Percentiles rank a stretch among this genome's conserved stretches.
These are phyloP conservation scores for Buddleja alternifolia DNA, from an alignment of 257 asterid species.

Conservation along the genomic window DNA sequence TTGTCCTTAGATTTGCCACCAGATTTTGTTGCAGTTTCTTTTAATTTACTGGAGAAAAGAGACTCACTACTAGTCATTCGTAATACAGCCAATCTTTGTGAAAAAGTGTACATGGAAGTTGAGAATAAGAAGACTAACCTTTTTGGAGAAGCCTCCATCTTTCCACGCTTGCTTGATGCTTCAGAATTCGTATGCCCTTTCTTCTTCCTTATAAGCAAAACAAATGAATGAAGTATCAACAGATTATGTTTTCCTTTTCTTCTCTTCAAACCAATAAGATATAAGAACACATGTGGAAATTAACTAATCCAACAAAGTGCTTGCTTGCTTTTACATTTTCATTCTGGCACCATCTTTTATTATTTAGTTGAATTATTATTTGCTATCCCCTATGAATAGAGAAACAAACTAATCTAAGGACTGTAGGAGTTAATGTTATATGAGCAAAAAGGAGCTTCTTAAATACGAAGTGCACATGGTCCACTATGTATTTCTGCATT, in stretches of 20 bases:
- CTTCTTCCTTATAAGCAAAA: constrained; percentile 48
- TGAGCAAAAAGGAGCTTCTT: constrained; percentile 21
- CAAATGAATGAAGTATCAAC: constrained; percentile 5
- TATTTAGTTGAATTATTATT: neutral
- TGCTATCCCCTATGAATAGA: neutral
- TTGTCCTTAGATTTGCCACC: constrained; percentile 55
- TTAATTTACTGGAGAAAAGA: constrained; percentile 50
- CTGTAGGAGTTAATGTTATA: neutral
- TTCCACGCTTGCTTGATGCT: constrained; percentile 53
- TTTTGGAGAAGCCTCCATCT: constrained; percentile 53
- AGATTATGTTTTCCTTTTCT: neutral
- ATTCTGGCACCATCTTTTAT: neutral
- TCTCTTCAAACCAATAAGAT: constrained; percentile 5
- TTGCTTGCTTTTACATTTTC: neutral
- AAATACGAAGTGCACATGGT: neutral
- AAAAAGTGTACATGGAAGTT: neutral
- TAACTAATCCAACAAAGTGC: neutral
- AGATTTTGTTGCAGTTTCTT: constrained; percentile 50
- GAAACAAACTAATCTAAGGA: constrained; percentile 13
- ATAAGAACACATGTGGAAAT: neutral
- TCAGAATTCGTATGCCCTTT: constrained; percentile 52
- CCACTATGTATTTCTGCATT: constrained; percentile 5
- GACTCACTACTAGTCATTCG: constrained; percentile 34
- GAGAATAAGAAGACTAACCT: constrained; percentile 47
- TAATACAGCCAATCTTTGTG: neutral